phyloP scores from a whole-genome alignment of 768 basidiomycete genomes.

The Xerocomus spinulosus region DNA sequence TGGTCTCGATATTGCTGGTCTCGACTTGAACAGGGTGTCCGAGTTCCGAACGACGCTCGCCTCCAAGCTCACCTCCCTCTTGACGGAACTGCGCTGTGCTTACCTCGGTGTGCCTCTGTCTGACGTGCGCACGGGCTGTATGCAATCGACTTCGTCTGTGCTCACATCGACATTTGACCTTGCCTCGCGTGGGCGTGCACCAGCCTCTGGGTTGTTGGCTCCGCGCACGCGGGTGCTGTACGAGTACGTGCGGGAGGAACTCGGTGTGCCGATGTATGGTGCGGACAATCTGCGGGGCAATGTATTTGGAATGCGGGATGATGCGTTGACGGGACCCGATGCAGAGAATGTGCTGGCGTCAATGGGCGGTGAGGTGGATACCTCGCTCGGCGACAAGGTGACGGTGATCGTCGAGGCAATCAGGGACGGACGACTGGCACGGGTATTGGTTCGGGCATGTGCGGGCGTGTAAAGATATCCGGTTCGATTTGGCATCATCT shows the following conservation, averaged over 20 bases:
- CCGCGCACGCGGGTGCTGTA: constrained; percentile 61
- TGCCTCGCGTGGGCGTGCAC: constrained; percentile 51
- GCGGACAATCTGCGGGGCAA: constrained; percentile 62
- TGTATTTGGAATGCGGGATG: constrained; percentile 47
- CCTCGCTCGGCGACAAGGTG: constrained; percentile 61
- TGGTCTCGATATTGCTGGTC: constrained; percentile 5
- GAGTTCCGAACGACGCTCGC: constrained; percentile 21
- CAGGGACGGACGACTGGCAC: constrained; percentile 64
- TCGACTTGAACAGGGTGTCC: constrained; percentile 23
- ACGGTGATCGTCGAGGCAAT: constrained; percentile 77
- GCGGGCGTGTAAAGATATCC: constrained; percentile 12
- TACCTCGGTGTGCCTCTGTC: constrained; percentile 24
- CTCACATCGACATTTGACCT: constrained; percentile 38
- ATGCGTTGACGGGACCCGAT: background rate
- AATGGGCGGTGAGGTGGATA: no score
- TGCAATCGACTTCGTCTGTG: constrained; percentile 11
- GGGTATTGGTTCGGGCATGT: constrained; percentile 53
- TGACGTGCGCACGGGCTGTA: constrained; percentile 15
- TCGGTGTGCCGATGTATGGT: constrained; percentile 81
- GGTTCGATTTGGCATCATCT: background rate
- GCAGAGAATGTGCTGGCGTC: constrained; percentile 39
- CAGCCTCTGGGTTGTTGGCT: constrained; percentile 58
- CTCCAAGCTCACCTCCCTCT: constrained; percentile 9
- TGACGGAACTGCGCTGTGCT: constrained; percentile 29
- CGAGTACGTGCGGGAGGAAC: constrained; percentile 63